A percentile compares a stretch with the other conserved stretches of the same genome.
phyloP scores from a whole-genome alignment of 2,329 filamentous ascomycete species.

The Fusarium clavum region DNA sequence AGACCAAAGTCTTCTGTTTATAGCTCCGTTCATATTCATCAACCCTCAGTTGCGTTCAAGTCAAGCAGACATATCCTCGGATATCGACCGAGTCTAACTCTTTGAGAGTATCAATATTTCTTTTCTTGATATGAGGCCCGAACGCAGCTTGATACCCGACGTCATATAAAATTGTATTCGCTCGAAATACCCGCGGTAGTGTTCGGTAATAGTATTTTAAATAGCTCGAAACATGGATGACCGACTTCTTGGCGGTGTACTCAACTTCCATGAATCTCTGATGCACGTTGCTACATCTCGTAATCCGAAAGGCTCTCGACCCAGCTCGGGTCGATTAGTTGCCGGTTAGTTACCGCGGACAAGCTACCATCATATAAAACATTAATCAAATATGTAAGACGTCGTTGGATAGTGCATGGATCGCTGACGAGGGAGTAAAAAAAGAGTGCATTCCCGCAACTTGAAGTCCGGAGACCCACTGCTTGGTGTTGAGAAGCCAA shows the following conservation, averaged over 20 bases:
- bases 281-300: constrained; percentile 72
- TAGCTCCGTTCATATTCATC: neutral
- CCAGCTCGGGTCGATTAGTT: constrained; percentile 69
- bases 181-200: constrained; percentile 40
- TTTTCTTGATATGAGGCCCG: neutral
- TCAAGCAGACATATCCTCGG: neutral
- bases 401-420: constrained; percentile 32
- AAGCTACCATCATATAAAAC: neutral
- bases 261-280: constrained; percentile 61
- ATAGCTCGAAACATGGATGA: neutral
- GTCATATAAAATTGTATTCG: constrained; percentile 77
- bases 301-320: constrained; percentile 71
- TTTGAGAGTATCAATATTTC: neutral
- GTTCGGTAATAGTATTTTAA: constrained; percentile 37
- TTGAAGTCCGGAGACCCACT: constrained; percentile 33
- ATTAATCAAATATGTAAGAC: constrained; percentile 24
- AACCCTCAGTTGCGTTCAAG: neutral
- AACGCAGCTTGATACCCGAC: neutral
- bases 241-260: constrained; percentile 31
- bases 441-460: constrained; percentile 27
- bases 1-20: neutral
- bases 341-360: constrained; percentile 60
- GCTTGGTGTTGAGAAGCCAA: constrained; percentile 7
- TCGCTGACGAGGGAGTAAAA: constrained; percentile 16
- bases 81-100: constrained; percentile 1